phyloP scores from a whole-genome alignment of 768 basidiomycete genomes.

The Termitomyces sp. region DNA sequence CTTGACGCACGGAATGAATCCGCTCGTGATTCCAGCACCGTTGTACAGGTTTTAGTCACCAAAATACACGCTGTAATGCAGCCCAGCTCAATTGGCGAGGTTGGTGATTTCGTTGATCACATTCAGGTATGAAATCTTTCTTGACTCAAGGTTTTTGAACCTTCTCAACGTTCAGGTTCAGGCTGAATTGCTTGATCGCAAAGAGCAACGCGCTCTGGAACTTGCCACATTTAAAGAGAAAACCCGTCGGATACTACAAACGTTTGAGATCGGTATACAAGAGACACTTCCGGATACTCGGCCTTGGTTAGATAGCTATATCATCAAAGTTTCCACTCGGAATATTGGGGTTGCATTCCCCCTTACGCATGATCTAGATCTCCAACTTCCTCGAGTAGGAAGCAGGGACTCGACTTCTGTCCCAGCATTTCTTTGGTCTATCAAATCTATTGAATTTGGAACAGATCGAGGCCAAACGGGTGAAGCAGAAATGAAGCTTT shows the following conservation, averaged over 20 bases:
- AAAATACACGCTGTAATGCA: conserved; percentile 94
- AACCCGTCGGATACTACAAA: conserved; percentile 66
- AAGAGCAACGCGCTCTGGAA: conserved; percentile 74
- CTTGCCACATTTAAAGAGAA: conserved; percentile 83
- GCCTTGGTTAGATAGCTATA: conserved; percentile 56
- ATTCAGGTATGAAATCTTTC: conserved; percentile 53
- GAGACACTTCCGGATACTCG: conserved; percentile 34
- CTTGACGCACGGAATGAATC: conserved; percentile 31
- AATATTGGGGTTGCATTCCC: conserved; percentile 93
- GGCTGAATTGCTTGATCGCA: conserved; percentile 71
- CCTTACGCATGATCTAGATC: conserved; percentile 57
- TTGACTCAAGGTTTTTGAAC: neutral
- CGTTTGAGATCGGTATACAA: conserved; percentile 64
- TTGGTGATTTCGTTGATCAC: conserved; percentile 87
- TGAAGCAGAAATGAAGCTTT: conserved; percentile 61
- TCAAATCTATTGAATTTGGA: conserved; percentile 70
- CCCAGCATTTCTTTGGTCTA: conserved; percentile 83
- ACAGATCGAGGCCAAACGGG: conserved; percentile 79
- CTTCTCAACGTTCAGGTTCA: conserved; percentile 25
- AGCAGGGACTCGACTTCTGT: conserved; percentile 42
- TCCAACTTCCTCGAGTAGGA: conserved; percentile 45
- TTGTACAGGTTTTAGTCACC: conserved; percentile 54
- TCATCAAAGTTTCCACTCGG: conserved; percentile 50
- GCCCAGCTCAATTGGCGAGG: conserved; percentile 85
- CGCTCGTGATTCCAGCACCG: conserved; percentile 24